phyloP scores from a whole-genome alignment of 306 rosid species.

The Comarum palustre region DNA sequence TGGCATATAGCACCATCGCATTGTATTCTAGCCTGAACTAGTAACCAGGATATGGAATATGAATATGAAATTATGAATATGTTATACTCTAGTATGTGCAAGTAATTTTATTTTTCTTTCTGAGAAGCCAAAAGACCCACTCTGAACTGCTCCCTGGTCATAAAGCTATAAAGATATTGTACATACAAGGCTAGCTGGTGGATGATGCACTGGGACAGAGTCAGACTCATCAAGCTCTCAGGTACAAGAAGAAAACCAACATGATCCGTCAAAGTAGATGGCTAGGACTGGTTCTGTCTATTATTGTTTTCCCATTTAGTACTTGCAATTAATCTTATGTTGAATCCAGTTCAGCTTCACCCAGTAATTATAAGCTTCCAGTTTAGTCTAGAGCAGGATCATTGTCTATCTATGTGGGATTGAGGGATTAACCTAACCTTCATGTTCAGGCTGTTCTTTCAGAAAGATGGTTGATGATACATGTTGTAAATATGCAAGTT shows the following conservation, averaged over 20 bases:
- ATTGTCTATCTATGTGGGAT: background rate
- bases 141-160: background rate
- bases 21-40: conserved; percentile 38
- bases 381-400: background rate
- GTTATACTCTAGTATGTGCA: background rate
- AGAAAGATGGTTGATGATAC: background rate
- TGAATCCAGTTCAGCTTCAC: conserved; percentile 5
- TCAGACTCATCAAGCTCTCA: background rate
- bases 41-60: conserved; percentile 3
- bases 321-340: background rate
- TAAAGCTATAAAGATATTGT: background rate
- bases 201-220: background rate
- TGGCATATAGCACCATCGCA: conserved; percentile 34
- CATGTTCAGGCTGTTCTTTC: background rate
- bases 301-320: background rate
- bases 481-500: background rate
- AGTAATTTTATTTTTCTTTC: background rate
- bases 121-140: conserved; percentile 5
- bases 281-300: background rate
- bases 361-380: background rate
- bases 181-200: background rate
- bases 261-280: background rate
- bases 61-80: background rate
- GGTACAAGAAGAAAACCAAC: background rate
- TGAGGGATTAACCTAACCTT: background rate